Evolutionary conservation across 108 stramenopile species (phyloP).

Genomic region (Pelagomonas calceolata): DNA sequence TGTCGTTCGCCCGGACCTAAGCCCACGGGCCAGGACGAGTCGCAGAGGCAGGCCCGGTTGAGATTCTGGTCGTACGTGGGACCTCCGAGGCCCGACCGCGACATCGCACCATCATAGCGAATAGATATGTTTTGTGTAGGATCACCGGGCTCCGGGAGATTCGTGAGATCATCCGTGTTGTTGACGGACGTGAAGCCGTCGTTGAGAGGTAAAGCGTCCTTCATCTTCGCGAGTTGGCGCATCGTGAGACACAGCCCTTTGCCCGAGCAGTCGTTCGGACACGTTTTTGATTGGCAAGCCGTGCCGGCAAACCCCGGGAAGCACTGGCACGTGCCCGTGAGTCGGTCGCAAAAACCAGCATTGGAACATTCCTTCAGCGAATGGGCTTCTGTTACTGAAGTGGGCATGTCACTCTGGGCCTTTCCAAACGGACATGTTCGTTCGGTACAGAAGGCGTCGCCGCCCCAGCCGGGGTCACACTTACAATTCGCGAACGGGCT

Average conservation of each 20-base stretch:
- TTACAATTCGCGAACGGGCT: not conserved
- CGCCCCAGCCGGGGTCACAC: not conserved
- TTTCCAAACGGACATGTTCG: not conserved
- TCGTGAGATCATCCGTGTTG: not conserved
- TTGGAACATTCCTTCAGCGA: not conserved
- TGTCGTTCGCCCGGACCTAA: conserved; percentile 29
- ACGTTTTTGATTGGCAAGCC: conserved; percentile 8
- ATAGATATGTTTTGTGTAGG: no score
- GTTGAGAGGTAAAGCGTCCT: conserved; percentile 31
- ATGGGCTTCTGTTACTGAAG: not conserved
- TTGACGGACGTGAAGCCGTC: conserved; percentile 28
- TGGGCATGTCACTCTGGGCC: not conserved
- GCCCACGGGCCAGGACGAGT: conserved; percentile 30
- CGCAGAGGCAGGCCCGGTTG: conserved; percentile 45
- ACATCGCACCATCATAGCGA: no score
- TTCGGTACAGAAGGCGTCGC: no score
- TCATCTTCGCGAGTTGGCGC: conserved; percentile 22
- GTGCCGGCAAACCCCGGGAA: conserved; percentile 17
- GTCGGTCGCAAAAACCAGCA: conserved; percentile 12
- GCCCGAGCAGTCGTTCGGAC: conserved; percentile 31
- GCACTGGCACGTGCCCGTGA: conserved; percentile 21
- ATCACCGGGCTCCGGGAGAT: no score
- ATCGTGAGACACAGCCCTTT: conserved; percentile 47
- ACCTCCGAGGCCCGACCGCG: not conserved
- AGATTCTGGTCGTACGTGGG: conserved; percentile 41